Base-by-base conservation (phyloP, 2,329 filamentous ascomycete genomes). In the Alternaria triticina region DNA sequence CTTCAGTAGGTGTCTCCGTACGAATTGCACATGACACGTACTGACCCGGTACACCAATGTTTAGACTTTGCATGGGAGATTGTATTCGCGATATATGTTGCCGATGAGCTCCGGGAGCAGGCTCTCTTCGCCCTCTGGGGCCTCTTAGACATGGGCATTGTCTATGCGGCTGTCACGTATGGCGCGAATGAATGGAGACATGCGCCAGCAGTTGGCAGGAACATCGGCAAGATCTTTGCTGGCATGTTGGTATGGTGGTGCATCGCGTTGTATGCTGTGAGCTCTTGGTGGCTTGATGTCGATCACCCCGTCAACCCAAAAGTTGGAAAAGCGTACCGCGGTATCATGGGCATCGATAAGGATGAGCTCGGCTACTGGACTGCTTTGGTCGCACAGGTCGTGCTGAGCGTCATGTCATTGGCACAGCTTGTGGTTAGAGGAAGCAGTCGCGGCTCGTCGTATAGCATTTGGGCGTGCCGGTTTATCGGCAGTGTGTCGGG, bases 401-500 rank as follows among this genome's bases (percentile, higher is more conserved):
- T 80, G 10, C 73, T 80, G 45, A 84, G 82, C 58, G 75, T 77
- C 2, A 74, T 76, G 23, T 80, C 81, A 7, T 63, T 85, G 57
- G 77, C 79, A 22, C 84, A 84, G 81, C 73, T 86, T 44, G 55
- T 83, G 11, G 76, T 82, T 20, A 76, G 85, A 56, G 80, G 81
- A 2, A 84, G 86, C 68, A 84, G 83, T 17, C 83, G 84, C 4
- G 85, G 84, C 1, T 80, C 82, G 46, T 82, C 81, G 56, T 85
- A 83, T 0, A 93, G 93, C 0, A 96, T 97, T 30, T 97, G 92
- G 77, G 85, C 95, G 13, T 93, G 93, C 0, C 91, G 93, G 0
- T 88, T 97, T 51, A 71, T 97, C 9, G 90, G 93, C 40, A 94
- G 97, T 85, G 83, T 84, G 6, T 83, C 96, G 79, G 94, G 97